A percentile compares a stretch with the other conserved stretches of the same genome.
These are phyloP conservation scores for Zygoascus meyerae DNA, from an alignment of 1,139 yeast species.

Conservation along the genomic window DNA sequence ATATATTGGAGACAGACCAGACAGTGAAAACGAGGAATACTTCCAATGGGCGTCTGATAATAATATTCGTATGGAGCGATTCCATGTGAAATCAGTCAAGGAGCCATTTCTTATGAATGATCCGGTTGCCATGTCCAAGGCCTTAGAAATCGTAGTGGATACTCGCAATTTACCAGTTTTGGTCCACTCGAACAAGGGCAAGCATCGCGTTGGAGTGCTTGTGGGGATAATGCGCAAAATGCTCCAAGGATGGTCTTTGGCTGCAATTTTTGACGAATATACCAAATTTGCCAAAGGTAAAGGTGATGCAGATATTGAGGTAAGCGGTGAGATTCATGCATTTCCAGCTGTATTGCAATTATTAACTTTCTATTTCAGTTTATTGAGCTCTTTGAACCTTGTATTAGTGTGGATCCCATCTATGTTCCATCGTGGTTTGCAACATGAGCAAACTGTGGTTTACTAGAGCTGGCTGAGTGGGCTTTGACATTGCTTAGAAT, in stretches of 20 bases:
- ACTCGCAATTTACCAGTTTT: conserved; percentile 76
- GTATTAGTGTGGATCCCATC: conserved; percentile 25
- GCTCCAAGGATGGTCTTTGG: conserved; percentile 87
- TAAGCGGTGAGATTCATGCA: conserved; percentile 23
- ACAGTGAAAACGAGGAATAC: conserved; percentile 55
- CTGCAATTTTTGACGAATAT: conserved; percentile 92
- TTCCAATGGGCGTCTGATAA: conserved; percentile 54
- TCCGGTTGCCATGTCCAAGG: conserved; percentile 51
- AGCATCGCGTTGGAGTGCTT: conserved; percentile 86
- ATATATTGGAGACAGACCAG: conserved; percentile 58
- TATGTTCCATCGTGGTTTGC: conserved; percentile 31
- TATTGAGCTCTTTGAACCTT: conserved; percentile 28
- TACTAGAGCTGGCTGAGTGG: not conserved
- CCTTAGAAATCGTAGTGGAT: conserved; percentile 61
- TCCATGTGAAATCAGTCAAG: conserved; percentile 63
- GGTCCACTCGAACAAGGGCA: conserved; percentile 91
- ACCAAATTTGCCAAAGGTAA: conserved; percentile 90
- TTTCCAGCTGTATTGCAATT: not conserved
- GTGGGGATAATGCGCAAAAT: conserved; percentile 83
- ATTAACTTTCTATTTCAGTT: conserved; percentile 17
- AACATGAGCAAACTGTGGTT: conserved; percentile 11
- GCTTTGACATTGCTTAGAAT: no score
- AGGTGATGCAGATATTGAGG: conserved; percentile 82
- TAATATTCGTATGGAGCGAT: conserved; percentile 55
- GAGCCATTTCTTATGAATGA: conserved; percentile 65